phyloP scores from a whole-genome alignment of 208 protist genomes.

The Kentomonas sorsogonicus region DNA sequence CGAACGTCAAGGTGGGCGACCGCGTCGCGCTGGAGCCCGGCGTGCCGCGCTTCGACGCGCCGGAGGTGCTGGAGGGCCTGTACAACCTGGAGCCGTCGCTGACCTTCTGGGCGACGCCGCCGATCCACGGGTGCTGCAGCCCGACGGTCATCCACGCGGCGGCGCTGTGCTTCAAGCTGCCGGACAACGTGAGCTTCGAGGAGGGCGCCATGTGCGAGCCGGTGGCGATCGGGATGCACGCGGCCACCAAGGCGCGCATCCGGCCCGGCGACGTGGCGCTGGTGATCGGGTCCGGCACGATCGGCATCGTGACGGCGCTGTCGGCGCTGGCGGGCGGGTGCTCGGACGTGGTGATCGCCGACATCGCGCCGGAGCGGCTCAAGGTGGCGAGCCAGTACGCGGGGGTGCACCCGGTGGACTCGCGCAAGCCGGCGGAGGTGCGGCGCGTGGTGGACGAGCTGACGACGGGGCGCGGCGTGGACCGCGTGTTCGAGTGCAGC shows the following conservation, averaged over 20 bases:
- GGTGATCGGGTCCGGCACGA: constrained; percentile 31
- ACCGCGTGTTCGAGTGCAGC: constrained; percentile 48
- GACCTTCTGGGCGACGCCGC: constrained; percentile 67
- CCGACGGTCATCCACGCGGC: constrained; percentile 48
- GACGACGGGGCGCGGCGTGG: constrained; percentile 29
- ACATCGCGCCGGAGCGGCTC: constrained; percentile 25
- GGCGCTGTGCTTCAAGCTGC: constrained; percentile 56
- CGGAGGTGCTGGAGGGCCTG: constrained; percentile 41
- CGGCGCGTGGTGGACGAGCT: constrained; percentile 21
- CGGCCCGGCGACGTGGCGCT: constrained; percentile 26
- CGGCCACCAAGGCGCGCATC: constrained; percentile 43
- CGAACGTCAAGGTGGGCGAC: constrained; percentile 49
- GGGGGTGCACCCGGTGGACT: constrained; percentile 30
- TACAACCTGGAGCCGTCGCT: constrained; percentile 76
- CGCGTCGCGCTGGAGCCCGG: constrained; percentile 69
- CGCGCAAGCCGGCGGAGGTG: constrained; percentile 20
- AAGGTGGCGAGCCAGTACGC: constrained; percentile 24
- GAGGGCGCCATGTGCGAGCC: constrained; percentile 71
- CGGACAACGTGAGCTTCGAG: constrained; percentile 54
- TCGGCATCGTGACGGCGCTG: constrained; percentile 45
- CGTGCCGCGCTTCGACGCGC: constrained; percentile 47
- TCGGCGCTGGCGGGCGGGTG: constrained; percentile 38
- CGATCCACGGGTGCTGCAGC: constrained; percentile 45
- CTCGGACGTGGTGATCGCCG: constrained; percentile 41
- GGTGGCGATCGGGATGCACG: constrained; percentile 48